Evolutionary conservation across 306 rosid species (phyloP).

Genomic region (Morella rubra): DNA sequence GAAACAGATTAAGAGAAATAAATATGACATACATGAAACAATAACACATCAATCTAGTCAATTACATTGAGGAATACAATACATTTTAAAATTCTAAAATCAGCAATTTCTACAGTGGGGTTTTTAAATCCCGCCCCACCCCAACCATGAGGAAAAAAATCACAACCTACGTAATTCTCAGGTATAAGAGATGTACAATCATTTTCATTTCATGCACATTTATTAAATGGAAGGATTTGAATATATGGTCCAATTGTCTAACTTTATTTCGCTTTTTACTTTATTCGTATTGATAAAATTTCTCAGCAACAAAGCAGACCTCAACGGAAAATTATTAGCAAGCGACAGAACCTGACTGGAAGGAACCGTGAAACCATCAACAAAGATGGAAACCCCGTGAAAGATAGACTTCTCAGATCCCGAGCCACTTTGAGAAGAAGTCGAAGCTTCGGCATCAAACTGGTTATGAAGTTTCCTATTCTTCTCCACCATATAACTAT

Average conservation of each 20-base stretch:
- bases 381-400: conserved; percentile 77
- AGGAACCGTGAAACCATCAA: conserved; percentile 91
- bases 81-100: neutral
- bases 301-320: conserved; percentile 11
- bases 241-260: neutral
- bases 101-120: neutral
- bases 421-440: conserved; percentile 32
- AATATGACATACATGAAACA: conserved; percentile 1
- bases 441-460: conserved; percentile 66
- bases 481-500: conserved; percentile 80
- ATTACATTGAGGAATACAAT: neutral
- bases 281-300: neutral
- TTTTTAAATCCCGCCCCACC: neutral
- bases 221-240: neutral
- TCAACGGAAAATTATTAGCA: conserved; percentile 4
- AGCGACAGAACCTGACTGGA: conserved; percentile 63
- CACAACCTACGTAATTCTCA: neutral
- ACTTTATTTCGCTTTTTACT: neutral
- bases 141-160: neutral
- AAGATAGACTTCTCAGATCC: conserved; percentile 52
- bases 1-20: conserved; percentile 28
- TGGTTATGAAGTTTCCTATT: conserved; percentile 72
- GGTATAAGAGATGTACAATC: neutral
- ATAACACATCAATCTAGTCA: neutral
- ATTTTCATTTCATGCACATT: neutral